Base-by-base conservation (phyloP, 805 yeast species). In the Saccharomyces kudriavzevii region DNA sequence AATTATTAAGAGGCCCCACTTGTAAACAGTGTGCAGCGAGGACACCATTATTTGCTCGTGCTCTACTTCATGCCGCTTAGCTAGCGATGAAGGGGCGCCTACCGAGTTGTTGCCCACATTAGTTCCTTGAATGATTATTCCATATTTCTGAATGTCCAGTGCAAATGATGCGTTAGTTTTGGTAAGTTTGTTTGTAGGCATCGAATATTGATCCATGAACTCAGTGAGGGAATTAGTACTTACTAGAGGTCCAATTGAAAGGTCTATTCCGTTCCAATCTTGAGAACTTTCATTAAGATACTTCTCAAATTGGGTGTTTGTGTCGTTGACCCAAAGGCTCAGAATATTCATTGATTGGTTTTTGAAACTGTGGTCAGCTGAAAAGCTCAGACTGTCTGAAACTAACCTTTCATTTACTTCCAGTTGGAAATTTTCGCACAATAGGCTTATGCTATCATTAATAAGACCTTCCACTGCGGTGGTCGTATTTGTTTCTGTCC, bases 351-450 rank as follows among this genome's bases (percentile, higher is more conserved):
- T 9, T 20, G 43, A 35, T 17, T 35, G 43, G 1, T 9, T 13
- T 35, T 20, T 9, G 2, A 35, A 6, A 20, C 17, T 35, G 22
- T 22, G 11, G 11, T 35, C 11, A 5, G 22, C 17, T 4, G n/a
- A 24, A 6, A 5, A 17, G 1, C 13, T 35, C 8, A 17, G 10
- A 17, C 17, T 17, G 6, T 31, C 25, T 25, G 28, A 10, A 17
- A 29, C 11, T 5, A 54, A 14, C 10, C 47, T 29, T 46, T 45
- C 48, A n/a, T 51, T 40, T 20, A 57, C 20, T 8, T 40, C 35
- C 2, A 8, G 14, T 30, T 52, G 51, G 35, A 57, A 52, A 31
- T 49, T 28, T 24, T 31, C 47, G 9, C 40, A 20, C 43, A 40
- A 17, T 54, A 54, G n/a, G 48, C 17, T 4, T 45, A n/a, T 22